Conservation (phyloP, 2,329 filamentous ascomycete genomes). For the Aquanectria penicillioides region DNA sequence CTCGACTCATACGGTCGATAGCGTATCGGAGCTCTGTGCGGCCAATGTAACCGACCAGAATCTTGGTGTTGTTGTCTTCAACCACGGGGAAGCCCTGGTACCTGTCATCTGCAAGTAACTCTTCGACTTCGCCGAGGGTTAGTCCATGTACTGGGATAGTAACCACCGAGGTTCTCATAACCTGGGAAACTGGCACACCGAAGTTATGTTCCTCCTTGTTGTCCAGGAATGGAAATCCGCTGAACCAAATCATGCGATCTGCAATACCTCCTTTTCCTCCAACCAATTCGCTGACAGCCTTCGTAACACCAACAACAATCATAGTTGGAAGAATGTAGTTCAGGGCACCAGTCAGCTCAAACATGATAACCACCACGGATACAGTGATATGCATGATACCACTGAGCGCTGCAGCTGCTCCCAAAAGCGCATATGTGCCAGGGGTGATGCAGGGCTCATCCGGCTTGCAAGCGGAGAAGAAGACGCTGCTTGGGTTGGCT, state of each 20-base stretch:
- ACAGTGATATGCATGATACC: constrained; percentile 99
- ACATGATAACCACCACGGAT: constrained; percentile 99
- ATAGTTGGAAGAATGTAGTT: constrained; percentile 98
- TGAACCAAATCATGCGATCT: constrained; percentile 99
- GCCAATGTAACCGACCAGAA: constrained; percentile 90
- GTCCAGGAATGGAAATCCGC: constrained; percentile 95
- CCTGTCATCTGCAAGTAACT: constrained; percentile 78
- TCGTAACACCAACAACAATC: constrained; percentile 98
- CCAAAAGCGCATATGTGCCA: constrained; percentile 95
- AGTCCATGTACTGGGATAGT: constrained; percentile 80
- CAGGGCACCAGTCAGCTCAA: constrained; percentile 95
- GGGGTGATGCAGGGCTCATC: constrained; percentile 97
- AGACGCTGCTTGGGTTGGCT: constrained; percentile 80
- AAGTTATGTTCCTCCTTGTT: constrained; percentile 98
- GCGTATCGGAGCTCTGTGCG: constrained; percentile 92
- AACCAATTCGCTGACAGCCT: constrained; percentile 89
- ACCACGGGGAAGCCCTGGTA: constrained; percentile 96
- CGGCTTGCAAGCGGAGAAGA: constrained; percentile 89
- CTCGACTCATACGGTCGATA: constrained; percentile 79
- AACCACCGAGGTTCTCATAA: constrained; percentile 83
- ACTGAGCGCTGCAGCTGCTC: constrained; percentile 88
- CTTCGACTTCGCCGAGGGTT: constrained; percentile 79
- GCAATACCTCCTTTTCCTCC: constrained; percentile 97
- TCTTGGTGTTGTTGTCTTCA: constrained; percentile 75
- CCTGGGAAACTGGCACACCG: constrained; percentile 89